These are phyloP conservation scores for Aspergillus panamensis DNA, from an alignment of 495 filamentous ascomycete species.

Conservation along the genomic window DNA sequence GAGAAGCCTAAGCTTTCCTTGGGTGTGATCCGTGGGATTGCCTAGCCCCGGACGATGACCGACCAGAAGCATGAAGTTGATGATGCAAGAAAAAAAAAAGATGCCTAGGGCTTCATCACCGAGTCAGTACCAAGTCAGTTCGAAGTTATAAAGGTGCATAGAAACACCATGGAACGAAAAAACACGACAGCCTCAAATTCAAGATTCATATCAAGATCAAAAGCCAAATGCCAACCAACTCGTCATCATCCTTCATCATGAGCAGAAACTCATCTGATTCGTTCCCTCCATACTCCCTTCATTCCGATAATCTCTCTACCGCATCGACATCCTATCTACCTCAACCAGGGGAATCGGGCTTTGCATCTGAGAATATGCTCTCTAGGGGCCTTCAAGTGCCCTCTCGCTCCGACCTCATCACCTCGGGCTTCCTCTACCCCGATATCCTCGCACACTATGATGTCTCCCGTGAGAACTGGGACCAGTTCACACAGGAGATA, in stretches of 20 bases:
- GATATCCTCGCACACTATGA: conserved; percentile 21
- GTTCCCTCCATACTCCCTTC: not conserved
- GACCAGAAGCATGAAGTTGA: not conserved
- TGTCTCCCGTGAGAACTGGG: conserved; percentile 29
- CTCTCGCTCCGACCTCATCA: conserved; percentile 23
- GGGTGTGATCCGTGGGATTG: not conserved
- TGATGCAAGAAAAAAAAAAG: not conserved
- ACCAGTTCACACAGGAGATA: conserved; percentile 30
- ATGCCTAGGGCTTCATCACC: too few relatives aligned
- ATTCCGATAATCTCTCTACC: not conserved
- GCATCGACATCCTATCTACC: not conserved
- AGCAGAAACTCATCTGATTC: conserved; percentile 9
- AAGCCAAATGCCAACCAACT: not conserved
- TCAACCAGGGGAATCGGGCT: not conserved
- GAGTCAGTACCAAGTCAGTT: not conserved
- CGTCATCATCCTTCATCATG: not conserved
- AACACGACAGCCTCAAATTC: too few relatives aligned
- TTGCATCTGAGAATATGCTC: conserved; percentile 22
- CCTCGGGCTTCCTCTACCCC: conserved; percentile 38
- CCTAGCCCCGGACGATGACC: not conserved
- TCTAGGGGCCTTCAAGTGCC: conserved; percentile 35
- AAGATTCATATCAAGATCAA: not conserved
- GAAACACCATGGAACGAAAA: not conserved
- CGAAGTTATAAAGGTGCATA: not conserved
- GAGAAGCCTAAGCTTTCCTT: not conserved